These are phyloP conservation scores for Colletotrichum caudatum DNA, from an alignment of 2,329 filamentous ascomycete genomes.

Conservation along the genomic window DNA sequence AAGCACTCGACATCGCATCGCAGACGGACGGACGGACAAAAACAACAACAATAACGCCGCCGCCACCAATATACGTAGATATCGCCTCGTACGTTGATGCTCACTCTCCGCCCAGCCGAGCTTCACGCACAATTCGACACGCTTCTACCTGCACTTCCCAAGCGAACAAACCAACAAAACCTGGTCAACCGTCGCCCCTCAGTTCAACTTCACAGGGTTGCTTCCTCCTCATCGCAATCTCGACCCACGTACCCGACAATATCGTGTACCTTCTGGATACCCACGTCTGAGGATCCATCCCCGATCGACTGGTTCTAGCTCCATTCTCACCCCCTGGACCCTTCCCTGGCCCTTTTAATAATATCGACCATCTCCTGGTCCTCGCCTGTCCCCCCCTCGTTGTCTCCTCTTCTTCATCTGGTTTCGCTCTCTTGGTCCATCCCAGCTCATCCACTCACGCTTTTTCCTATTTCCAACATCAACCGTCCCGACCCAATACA, in stretches of 20 bases:
- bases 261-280: constrained; percentile 36
- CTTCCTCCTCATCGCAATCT: constrained; percentile 41
- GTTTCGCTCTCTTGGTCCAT: constrained; percentile 43
- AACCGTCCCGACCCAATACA: constrained; percentile 30
- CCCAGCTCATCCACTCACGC: constrained; percentile 36
- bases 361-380: constrained; percentile 44
- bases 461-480: constrained; percentile 40
- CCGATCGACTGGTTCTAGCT: constrained; percentile 45
- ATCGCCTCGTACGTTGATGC: constrained; percentile 6
- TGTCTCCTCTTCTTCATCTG: constrained; percentile 44
- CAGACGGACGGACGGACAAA: constrained; percentile 8
- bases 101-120: background rate
- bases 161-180: constrained; percentile 33
- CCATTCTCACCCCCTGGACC: constrained; percentile 42
- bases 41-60: background rate
- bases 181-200: constrained; percentile 21
- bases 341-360: constrained; percentile 45
- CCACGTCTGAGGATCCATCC: constrained; percentile 42
- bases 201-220: constrained; percentile 25
- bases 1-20: background rate
- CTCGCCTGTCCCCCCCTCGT: constrained; percentile 45
- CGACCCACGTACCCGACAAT: constrained; percentile 38
- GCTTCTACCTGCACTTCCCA: background rate
- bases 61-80: background rate
- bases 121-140: constrained; percentile 12